Base-by-base conservation (phyloP, 2,329 filamentous ascomycete species). In the Fusarium sp. region DNA sequence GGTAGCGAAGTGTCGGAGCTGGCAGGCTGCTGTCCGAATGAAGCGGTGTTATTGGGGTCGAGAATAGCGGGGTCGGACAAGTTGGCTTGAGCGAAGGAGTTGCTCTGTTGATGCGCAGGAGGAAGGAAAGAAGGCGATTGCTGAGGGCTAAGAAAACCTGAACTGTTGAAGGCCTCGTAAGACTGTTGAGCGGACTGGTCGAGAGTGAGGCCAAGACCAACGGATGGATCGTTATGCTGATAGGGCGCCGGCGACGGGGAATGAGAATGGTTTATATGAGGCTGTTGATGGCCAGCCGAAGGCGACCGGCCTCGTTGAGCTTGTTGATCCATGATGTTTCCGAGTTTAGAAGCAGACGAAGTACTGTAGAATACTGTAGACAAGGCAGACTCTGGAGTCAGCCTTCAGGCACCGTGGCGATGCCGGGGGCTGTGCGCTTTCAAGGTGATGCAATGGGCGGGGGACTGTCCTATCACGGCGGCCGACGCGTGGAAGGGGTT, bases 201-300 rank as follows among this genome's bases (percentile, higher is more conserved):
- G 75, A 91, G 83, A 72, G 83, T 88, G 78, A 92, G 86, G 79
- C 89, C 89, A 75, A 91, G 85, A 77, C 87, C 87, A 77, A 86
- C 84, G 59, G 84, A 85, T 76, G 82, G 78, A 65, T 86, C 82
- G 79, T 86, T 85, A 50, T 79, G 72, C 80, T 86, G 84, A 80
- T 87, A 85, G 78, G 87, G 88, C 77, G 85, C 85, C 82, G 88
- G 88, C 80, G 90, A 89, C 77, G 90, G 89, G 77, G 91, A 92
- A 82, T 90, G 90, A 75, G 85, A 88, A 81, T 90, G 89, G 81
- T 88, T 92, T 91, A 93, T 92, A 91, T 90, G 87, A 85, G 85
- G 81, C 80, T 83, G 83, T 79, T 88, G 87, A 79, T 88, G 86
- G 73, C 86, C 86, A 79, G 86, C 85, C 78, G 91, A 91, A 75